Evolutionary conservation across 192 early-diverging fungal species (phyloP), one percentile per base, ranked within the genome.

Genomic region (Chytriomyces confervae): DNA sequence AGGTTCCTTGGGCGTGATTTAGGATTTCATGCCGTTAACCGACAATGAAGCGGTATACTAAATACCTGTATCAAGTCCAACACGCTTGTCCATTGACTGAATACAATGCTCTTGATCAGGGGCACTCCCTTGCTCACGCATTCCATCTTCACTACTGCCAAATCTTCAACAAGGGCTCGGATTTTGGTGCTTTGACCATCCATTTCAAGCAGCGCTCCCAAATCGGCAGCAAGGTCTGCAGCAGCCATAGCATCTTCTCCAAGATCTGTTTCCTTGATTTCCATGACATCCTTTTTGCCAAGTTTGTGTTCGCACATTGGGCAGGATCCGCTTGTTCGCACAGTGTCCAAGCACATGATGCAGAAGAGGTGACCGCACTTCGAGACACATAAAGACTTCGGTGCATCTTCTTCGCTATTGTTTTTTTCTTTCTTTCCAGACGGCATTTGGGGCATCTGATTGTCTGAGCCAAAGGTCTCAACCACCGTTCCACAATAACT

Each of bases 61-160:
- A 66, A 18, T 67, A 86, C 82, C 61, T 80, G 77, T 8, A 80
- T 48, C 18, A 88, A 76, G 43, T 85, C 81, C 27, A 89, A 82
- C 73, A 84, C 81, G 6, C 82, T 82, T 1, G 95, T 97, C 86
- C 94, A 99, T 80, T 99, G 97, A 20, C 96, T 97, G 79, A 98
- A 99, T 0, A 99, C 91, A 5, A 99, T 93, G 23, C 89, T 91
- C 79, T 97, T 96, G 24, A 85, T 78, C 2, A 53, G 68, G 5
- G 72, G 53, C 36, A 69, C 65, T 5, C 77, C 60, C 46, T 60
- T 10, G 61, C 75, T 45, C 20, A 64, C 9, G n/a, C 27, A 20
- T 66, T 87, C 68, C 20, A n/a, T 23, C 24, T 61, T 27, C 23
- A 83, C 77, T 16, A 50, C 62, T 20, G 77, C 20, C 49, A 86